Base-by-base conservation (phyloP, 345 rosid genomes). In the Kernera saxatilis region DNA sequence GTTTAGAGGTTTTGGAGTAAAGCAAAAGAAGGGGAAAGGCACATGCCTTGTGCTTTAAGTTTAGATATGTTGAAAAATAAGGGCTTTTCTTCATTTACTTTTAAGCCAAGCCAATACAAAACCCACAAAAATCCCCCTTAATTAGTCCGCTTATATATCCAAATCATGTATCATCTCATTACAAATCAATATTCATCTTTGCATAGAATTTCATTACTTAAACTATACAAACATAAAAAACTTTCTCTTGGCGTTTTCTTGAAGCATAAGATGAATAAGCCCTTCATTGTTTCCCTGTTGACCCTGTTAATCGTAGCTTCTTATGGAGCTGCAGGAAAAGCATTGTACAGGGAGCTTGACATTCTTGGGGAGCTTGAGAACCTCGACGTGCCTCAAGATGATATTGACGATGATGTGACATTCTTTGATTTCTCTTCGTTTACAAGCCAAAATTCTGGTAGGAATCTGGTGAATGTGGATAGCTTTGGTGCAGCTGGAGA, bases 401-500 rank as follows among this genome's bases (percentile, higher is more conserved):
- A 79, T 53, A 90, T 87, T 64, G 91, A 81, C 8, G 67, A 80
- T 59, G 81, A 82, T 11, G 55, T 54, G 60, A 79, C 78, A 22
- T 74, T 57, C 72, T 73, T 80, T 56, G 82, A 80, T 52, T 59
- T 68, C 45, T 83, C 87, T 3, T 77, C 72, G 19, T 82, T 85
- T 86, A 80, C 80, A 49, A 85, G 86, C 73, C 86, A 82, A 68
- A 76, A 71, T 25, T 84, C 91, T 37, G 69, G 84, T 69, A 86
- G 79, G 83, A 89, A 84, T 77, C 85, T 92, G 55, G 93, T 94
- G 68, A 92, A 94, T 72, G 96, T 94, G 19, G 97, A 94, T 72
- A 88, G 93, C 86, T 94, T 94, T 35, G 88, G 87, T 54, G 96
- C 98, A 30, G 86, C 52, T 70, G 99, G 96, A 80, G 85, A 94